Base-by-base conservation (phyloP, 148 eudicot species). In the Arbutus unedo region DNA sequence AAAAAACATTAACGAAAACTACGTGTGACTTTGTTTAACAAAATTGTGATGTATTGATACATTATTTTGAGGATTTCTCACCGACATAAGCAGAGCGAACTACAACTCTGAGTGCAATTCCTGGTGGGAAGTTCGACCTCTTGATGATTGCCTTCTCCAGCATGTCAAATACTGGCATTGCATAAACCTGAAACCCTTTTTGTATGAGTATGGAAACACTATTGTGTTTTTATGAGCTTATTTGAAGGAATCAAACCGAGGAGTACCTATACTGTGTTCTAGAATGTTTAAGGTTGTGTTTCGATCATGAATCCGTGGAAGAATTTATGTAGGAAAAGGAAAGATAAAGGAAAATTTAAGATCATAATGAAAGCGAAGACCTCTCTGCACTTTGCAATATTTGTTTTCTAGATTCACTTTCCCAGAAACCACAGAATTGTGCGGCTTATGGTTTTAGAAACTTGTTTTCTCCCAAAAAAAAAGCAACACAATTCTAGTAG, bases 141-240 rank as follows among this genome's bases (percentile, higher is more conserved):
- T 89, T 88, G 25, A 77, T 79, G 82, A 90, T 56, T 50, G 81
- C 54, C 73, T 62, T 84, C 88, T 96, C 98, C 8, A 93, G 45
- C 84, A 94, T 38, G 47, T 88, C 96, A 81, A 95, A 95, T 53
- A 95, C 89, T 8, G 98, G 98, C 98, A 95, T 95, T 48, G 98
- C 98, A 87, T 88, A 93, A 48, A 96, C 98, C 98, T 93, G 88
- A 73, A 82, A 49, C 6, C 31, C 10, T 49, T 4, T 78, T 79
- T 45, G 0, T 66, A 66, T 3, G 71, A 41, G 10, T 11, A 25
- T 66, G 43, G 44, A 66, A 66, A 25, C 1, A 10, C 44, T 11
- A 66, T 25, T 23, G 31, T 25, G 70, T n/a, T 25, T 10, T 31
- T 31, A 31, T 31, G 38, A 31, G 38, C 38, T 31, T 31, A 31